Evolutionary conservation across 257 asterid genomes (phyloP).

Genomic region (Dorcoceras hygrometricum): DNA sequence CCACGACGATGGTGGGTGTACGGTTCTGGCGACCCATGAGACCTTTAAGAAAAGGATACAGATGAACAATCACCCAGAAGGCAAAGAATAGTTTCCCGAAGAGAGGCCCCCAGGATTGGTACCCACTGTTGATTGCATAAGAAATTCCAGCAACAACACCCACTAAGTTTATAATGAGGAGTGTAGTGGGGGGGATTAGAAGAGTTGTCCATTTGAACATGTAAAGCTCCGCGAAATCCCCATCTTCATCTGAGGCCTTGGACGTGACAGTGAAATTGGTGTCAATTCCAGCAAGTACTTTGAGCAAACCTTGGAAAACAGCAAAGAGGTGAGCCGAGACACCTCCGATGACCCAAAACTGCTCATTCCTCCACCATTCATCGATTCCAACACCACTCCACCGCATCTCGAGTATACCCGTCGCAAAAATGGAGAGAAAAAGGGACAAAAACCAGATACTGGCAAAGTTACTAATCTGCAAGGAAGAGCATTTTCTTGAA

Average conservation of each 20-base stretch:
- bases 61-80: conserved; percentile 96
- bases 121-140: conserved; percentile 89
- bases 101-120: conserved; percentile 97
- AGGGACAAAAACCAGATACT: conserved; percentile 93
- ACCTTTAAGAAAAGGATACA: conserved; percentile 95
- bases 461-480: conserved; percentile 93
- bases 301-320: conserved; percentile 90
- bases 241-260: conserved; percentile 88
- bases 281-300: conserved; percentile 95
- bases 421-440: conserved; percentile 91
- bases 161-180: conserved; percentile 77
- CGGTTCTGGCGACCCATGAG: conserved; percentile 94
- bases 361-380: conserved; percentile 99
- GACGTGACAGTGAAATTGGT: conserved; percentile 98
- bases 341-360: conserved; percentile 99
- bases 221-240: conserved; percentile 89
- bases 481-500: conserved; percentile 5
- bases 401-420: conserved; percentile 95
- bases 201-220: conserved; percentile 97
- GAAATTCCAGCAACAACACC: conserved; percentile 95
- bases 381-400: conserved; percentile 98
- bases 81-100: conserved; percentile 90
- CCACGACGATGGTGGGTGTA: conserved; percentile 88
- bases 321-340: conserved; percentile 95
- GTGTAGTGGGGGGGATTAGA: conserved; percentile 89